Conservation (phyloP, 164 flowering plant species). For the grape (Vitis vinifera) region ASM3070453v1 NC_081818.1:13292001-13292500, state of each 20-base stretch:
- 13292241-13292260: slow-evolving; percentile 28
- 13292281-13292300: slow-evolving; percentile 45
- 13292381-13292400: slow-evolving; percentile 46
- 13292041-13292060: slow-evolving; percentile 61
- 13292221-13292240: slow-evolving; percentile 22
- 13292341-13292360: slow-evolving; percentile 55
- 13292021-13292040: slow-evolving; percentile 43
- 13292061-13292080: slow-evolving; percentile 48
- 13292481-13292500: too few species aligned
- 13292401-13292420: slow-evolving; percentile 50
- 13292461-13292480: slow-evolving; percentile 34
- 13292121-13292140: slow-evolving; percentile 60
- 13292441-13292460: slow-evolving; percentile 45
- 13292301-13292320: slow-evolving; percentile 46
- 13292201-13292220: slow-evolving; percentile 44
- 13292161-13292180: slow-evolving; percentile 67
- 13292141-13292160: slow-evolving; percentile 58
- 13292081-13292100: slow-evolving; percentile 58
- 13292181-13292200: slow-evolving; percentile 57
- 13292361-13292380: slow-evolving; percentile 51
- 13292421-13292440: slow-evolving; percentile 46
- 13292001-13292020: neutral
- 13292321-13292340: slow-evolving; percentile 44
- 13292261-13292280: too few species aligned
- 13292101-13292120: slow-evolving; percentile 56